Conservation (phyloP, 805 yeast species). For the Nakazawaea pomicola region DNA sequence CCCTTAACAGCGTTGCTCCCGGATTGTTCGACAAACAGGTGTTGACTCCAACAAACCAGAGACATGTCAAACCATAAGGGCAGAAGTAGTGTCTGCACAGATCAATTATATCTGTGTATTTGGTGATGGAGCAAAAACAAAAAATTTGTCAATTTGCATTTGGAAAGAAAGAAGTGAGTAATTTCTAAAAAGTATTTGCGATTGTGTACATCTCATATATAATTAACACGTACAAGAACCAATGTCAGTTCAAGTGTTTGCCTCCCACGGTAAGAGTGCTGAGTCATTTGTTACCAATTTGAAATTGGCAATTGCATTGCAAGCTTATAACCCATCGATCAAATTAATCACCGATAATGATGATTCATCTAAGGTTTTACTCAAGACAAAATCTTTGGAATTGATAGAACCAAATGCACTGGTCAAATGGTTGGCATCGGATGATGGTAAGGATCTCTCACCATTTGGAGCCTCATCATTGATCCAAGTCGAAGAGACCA, state of each 20-base stretch:
- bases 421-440: constrained; percentile 54
- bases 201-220: no score
- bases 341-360: constrained; percentile 22
- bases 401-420: constrained; percentile 66
- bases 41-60: not conserved
- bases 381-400: constrained; percentile 35
- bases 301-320: constrained; percentile 39
- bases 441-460: constrained; percentile 16
- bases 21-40: constrained; percentile 6
- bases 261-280: constrained; percentile 24
- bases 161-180: no score
- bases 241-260: constrained; percentile 27
- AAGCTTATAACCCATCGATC: constrained; percentile 25
- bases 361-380: constrained; percentile 15
- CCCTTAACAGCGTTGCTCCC: constrained; percentile 8
- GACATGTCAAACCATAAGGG: not conserved
- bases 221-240: no score
- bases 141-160: no score
- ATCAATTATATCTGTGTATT: no score
- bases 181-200: no score
- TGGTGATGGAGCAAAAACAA: no score
- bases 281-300: constrained; percentile 33
- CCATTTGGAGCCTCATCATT: constrained; percentile 29
- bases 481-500: constrained; percentile 39
- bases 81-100: not conserved